Conservation (phyloP, 805 yeast genomes). For the Deakozyma indianensis region DNA sequence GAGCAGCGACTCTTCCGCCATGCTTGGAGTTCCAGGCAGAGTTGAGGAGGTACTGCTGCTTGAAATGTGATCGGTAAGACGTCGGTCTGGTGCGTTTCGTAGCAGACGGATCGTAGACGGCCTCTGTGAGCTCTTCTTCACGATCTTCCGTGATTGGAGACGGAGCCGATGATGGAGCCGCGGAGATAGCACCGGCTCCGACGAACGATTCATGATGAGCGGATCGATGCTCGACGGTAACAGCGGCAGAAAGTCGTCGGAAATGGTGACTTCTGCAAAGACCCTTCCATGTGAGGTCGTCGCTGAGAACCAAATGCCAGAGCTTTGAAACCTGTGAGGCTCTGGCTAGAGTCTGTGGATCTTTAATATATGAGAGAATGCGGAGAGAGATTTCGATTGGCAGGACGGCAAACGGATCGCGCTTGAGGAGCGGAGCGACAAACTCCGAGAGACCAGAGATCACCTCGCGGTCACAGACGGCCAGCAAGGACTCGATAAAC, state of each 20-base stretch:
- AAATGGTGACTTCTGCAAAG: constrained; percentile 24
- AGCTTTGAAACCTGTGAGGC: constrained; percentile 83
- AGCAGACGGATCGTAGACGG: constrained; percentile 21
- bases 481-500: constrained; percentile 14
- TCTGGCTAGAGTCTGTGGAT: constrained; percentile 67
- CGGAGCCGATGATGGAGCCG: constrained; percentile 6
- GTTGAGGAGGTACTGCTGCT: constrained; percentile 25
- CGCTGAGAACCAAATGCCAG: constrained; percentile 40
- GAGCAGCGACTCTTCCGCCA: constrained; percentile 27
- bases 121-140: constrained; percentile 13
- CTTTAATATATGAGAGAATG: constrained; percentile 73
- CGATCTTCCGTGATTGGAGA: constrained; percentile 3
- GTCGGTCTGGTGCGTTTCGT: constrained; percentile 18
- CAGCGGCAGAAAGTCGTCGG: constrained; percentile 23
- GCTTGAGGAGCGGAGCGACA: constrained; percentile 23
- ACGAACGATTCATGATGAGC: not conserved
- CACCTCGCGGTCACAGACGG: constrained; percentile 15
- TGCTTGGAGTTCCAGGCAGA: constrained; percentile 22
- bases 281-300: constrained; percentile 29
- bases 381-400: constrained; percentile 77
- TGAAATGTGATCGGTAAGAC: constrained; percentile 24
- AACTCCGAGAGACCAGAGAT: constrained; percentile 14
- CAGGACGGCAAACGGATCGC: constrained; percentile 31
- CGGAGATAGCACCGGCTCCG: constrained; percentile 3
- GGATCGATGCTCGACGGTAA: constrained; percentile 5